phyloP scores from a whole-genome alignment of 768 basidiomycete genomes.

The Agaricus sinodeliciosus region DNA sequence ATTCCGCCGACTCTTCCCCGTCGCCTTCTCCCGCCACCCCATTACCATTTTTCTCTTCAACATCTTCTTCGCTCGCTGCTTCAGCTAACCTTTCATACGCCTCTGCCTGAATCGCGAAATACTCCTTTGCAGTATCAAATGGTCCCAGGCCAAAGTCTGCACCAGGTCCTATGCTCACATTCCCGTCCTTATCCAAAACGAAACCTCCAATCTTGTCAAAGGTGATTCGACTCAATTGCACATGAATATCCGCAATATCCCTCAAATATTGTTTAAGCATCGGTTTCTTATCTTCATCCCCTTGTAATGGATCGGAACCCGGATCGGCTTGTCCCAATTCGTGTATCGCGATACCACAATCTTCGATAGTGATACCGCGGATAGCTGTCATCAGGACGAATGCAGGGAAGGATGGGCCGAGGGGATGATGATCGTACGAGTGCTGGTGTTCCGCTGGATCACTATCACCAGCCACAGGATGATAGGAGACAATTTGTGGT shows the following conservation, averaged over 20 bases:
- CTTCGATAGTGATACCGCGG: slow-evolving; percentile 33
- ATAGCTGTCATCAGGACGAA: slow-evolving; percentile 37
- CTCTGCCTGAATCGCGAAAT: slow-evolving; percentile 32
- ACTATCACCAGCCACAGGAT: slow-evolving; percentile 17
- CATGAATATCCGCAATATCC: slow-evolving; percentile 35
- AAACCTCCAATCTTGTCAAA: slow-evolving; percentile 35
- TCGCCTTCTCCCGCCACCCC: not conserved
- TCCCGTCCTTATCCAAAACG: slow-evolving; percentile 25
- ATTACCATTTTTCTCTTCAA: slow-evolving; percentile 15
- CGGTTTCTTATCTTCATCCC: slow-evolving; percentile 27
- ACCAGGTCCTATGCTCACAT: slow-evolving; percentile 30
- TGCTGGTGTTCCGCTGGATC: slow-evolving; percentile 13
- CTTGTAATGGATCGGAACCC: slow-evolving; percentile 22
- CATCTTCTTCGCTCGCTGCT: slow-evolving; percentile 24
- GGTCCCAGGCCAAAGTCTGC: slow-evolving; percentile 37
- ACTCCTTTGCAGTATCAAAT: slow-evolving; percentile 31
- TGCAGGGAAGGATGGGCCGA: slow-evolving; percentile 30
- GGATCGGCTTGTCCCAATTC: slow-evolving; percentile 21
- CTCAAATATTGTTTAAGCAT: slow-evolving; percentile 32
- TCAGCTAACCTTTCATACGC: slow-evolving; percentile 33
- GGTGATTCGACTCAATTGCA: slow-evolving; percentile 31
- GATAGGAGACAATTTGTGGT: slow-evolving; percentile 30
- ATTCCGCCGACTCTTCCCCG: slow-evolving; percentile 16
- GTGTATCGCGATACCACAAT: slow-evolving; percentile 31
- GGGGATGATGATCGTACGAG: slow-evolving; percentile 20